Percentiles rank a stretch among this genome's conserved stretches.
Conservation (phyloP, 129 eudicot species). For the Lactuca sativa region DNA sequence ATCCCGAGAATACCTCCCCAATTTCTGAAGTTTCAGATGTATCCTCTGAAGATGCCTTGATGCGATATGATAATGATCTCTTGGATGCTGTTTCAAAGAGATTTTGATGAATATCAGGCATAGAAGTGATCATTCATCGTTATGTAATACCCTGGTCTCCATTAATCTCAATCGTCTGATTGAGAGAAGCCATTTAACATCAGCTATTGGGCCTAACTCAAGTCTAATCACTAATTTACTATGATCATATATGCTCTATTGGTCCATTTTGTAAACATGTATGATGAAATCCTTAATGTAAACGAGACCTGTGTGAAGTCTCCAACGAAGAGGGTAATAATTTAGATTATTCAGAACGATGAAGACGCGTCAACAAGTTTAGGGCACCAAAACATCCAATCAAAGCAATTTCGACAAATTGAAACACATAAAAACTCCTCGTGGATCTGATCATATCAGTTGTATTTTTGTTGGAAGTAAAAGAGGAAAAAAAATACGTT, state of each 20-base stretch:
- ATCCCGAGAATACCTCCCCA: conserved; percentile 32
- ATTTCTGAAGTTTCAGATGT: conserved; percentile 31
- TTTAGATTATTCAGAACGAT: not conserved
- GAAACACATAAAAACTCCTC: conserved; percentile 1
- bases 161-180: not conserved
- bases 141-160: not conserved
- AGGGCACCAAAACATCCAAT: conserved; percentile 21
- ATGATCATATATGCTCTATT: conserved; percentile 4
- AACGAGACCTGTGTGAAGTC: not conserved
- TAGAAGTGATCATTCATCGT: not conserved
- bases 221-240: conserved; percentile 14
- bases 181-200: conserved; percentile 5
- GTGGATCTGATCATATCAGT: conserved; percentile 4
- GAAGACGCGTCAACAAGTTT: conserved; percentile 1
- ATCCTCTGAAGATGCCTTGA: conserved; percentile 43
- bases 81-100: conserved; percentile 34
- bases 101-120: conserved; percentile 2
- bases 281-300: not conserved
- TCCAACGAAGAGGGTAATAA: not conserved
- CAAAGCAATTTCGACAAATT: conserved; percentile 2
- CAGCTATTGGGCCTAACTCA: not conserved
- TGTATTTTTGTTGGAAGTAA: too few species aligned
- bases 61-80: conserved; percentile 27
- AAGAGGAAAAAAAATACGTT: not conserved
- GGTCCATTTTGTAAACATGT: conserved; percentile 1